These are phyloP conservation scores for Cylindrotheca fusiformis DNA, from an alignment of 108 stramenopile genomes.

Conservation along the genomic window DNA sequence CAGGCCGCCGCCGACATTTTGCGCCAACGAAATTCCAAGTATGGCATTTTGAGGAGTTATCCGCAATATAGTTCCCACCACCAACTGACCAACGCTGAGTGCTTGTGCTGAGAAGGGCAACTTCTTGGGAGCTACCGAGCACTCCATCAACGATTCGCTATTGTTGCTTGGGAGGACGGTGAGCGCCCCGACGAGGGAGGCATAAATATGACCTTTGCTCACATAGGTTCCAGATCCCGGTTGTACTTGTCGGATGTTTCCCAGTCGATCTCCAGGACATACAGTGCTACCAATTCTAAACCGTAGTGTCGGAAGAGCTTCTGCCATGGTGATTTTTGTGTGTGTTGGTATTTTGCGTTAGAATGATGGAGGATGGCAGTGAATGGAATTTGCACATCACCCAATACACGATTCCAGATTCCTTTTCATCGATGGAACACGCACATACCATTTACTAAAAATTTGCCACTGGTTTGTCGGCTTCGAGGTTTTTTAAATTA, in stretches of 20 bases:
- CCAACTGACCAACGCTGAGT: slow-evolving; percentile 51
- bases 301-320: slow-evolving; percentile 45
- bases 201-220: slow-evolving; percentile 59
- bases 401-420: too few species aligned
- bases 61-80: slow-evolving; percentile 62
- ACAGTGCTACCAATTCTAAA: slow-evolving; percentile 46
- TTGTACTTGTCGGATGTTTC: slow-evolving; percentile 39
- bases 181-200: slow-evolving; percentile 49
- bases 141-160: not conserved
- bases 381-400: too few species aligned
- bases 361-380: too few species aligned
- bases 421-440: too few species aligned
- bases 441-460: too few species aligned
- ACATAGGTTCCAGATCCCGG: slow-evolving; percentile 70
- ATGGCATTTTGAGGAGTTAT: slow-evolving; percentile 57
- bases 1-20: slow-evolving; percentile 19
- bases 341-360: too few species aligned
- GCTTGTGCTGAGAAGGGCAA: not conserved
- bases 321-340: too few species aligned
- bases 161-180: not conserved
- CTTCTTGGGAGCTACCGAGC: not conserved
- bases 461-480: too few species aligned
- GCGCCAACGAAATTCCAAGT: slow-evolving; percentile 59
- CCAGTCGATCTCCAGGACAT: slow-evolving; percentile 77
- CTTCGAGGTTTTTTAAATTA: too few species aligned